Percentiles rank a stretch among this genome's conserved stretches.
Evolutionary conservation across 2,329 filamentous ascomycete genomes (phyloP).

Genomic region (Fusarium buxicola): DNA sequence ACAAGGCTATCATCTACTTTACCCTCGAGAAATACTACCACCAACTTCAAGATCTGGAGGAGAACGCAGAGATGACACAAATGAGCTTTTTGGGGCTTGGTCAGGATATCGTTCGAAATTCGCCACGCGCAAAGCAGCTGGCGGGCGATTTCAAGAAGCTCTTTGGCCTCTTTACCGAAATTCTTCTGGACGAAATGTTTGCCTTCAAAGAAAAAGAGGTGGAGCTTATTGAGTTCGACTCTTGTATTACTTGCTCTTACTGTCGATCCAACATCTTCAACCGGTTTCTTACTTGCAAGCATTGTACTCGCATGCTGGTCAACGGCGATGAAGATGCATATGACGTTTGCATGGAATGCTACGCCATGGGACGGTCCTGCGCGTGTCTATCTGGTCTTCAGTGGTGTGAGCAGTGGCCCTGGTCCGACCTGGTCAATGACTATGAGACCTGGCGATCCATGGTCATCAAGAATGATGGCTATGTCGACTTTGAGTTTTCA

Average conservation of each 20-base stretch:
- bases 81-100: constrained; percentile 62
- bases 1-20: constrained; percentile 94
- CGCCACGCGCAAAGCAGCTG: constrained; percentile 72
- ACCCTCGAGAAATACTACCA: constrained; percentile 82
- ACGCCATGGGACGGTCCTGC: constrained; percentile 96
- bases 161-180: constrained; percentile 80
- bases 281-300: constrained; percentile 90
- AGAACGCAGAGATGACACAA: constrained; percentile 58
- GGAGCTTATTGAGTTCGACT: constrained; percentile 85
- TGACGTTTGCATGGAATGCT: constrained; percentile 98
- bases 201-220: constrained; percentile 75
- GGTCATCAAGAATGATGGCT: constrained; percentile 79
- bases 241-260: constrained; percentile 94
- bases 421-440: constrained; percentile 79
- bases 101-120: constrained; percentile 57
- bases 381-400: constrained; percentile 84
- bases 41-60: constrained; percentile 67
- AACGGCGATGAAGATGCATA: constrained; percentile 85
- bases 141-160: constrained; percentile 84
- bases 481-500: constrained; percentile 71
- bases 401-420: constrained; percentile 95
- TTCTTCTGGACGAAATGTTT: constrained; percentile 90
- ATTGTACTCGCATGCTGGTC: constrained; percentile 76
- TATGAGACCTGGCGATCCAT: constrained; percentile 87
- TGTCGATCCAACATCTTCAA: constrained; percentile 98